Base-by-base conservation (phyloP, 1,284 basidiomycete genomes). In the Malassezia dermatis region DNA sequence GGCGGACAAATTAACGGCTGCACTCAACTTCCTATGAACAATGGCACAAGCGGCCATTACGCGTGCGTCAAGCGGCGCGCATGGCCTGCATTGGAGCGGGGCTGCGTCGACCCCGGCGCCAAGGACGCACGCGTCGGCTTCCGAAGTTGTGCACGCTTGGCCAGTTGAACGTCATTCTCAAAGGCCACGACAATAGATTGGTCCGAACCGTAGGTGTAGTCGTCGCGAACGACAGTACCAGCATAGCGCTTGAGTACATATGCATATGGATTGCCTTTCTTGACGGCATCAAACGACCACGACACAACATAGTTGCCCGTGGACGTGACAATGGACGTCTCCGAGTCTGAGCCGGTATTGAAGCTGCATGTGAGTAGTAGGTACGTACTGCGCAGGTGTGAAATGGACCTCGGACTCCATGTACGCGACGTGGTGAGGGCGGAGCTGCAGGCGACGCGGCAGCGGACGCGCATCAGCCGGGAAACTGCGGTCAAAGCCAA, bases 251-350 rank as follows among this genome's bases (percentile, higher is more conserved):
- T 93, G 78, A 96, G 91, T 69, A 93, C 88, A 72, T 96, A 96
- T 73, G 86, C 86, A 75, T 91, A 87, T 40, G 86, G 79, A 48
- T 83, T 82, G 52, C 91, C 91, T 75, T 86, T 85, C 81, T 93
- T 95, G 65, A 96, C 87, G 65, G 90, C 88, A 43, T 81, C 82
- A 76, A 98, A 93, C 81, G 96, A 90, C 91, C 71, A 75, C 63
- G 64, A 66, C 51, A 95, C 82, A 61, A 98, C 86, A 70, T 85
- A 98, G 64, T 86, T 84, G n/a, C 93, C 94, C 0, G 87, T 93
- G 8, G 89, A 89, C 0, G 94, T 98, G 51, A 98, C 86, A 62
- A 98, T 98, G 6, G 88, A 88, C 71, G 89, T 93, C 78, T 98
- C 93, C 50, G 85, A 82, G 27, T 63, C 63, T 7, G 60, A 80